These are phyloP conservation scores for Alternaria consortialis DNA, from an alignment of 2,329 filamentous ascomycete genomes.

Conservation along the genomic window DNA sequence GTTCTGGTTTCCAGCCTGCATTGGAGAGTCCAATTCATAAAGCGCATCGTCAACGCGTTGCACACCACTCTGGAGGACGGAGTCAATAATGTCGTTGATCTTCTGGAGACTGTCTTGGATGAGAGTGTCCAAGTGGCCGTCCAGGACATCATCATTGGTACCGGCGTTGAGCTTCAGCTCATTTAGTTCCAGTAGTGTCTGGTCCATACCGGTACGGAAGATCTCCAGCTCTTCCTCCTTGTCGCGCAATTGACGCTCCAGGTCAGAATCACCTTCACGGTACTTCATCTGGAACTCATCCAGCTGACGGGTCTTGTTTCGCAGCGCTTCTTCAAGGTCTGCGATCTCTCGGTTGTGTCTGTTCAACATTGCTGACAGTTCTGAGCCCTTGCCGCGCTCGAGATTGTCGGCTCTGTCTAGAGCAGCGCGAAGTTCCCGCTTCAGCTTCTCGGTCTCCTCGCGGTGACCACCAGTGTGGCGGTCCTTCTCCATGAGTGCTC, in stretches of 20 bases:
- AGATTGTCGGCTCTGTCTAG: constrained; percentile 90
- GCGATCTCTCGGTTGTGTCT: constrained; percentile 98
- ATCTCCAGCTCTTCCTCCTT: constrained; percentile 99
- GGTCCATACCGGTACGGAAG: constrained; percentile 97
- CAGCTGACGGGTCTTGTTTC: constrained; percentile 84
- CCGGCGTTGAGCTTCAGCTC: constrained; percentile 72
- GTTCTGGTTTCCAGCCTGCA: constrained; percentile 99
- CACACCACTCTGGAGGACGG: constrained; percentile 90
- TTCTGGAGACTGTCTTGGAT: constrained; percentile 87
- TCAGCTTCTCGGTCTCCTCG: constrained; percentile 93
- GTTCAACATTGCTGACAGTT: constrained; percentile 91
- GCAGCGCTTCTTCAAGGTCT: constrained; percentile 90
- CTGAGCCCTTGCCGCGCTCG: constrained; percentile 91
- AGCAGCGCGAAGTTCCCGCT: constrained; percentile 90
- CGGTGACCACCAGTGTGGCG: constrained; percentile 84
- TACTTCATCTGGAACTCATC: constrained; percentile 83
- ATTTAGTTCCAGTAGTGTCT: constrained; percentile 90
- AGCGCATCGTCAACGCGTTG: constrained; percentile 94
- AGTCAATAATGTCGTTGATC: constrained; percentile 97
- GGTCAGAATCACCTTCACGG: constrained; percentile 82
- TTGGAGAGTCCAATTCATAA: constrained; percentile 95
- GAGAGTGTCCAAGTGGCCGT: constrained; percentile 90
- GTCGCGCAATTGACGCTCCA: constrained; percentile 84
- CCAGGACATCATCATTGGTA: constrained; percentile 80
- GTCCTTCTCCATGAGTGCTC: constrained; percentile 92